Evolutionary conservation across 257 asterid genomes (phyloP), one percentile per base, ranked within the genome.

Genomic region (Solanum sitiens): DNA sequence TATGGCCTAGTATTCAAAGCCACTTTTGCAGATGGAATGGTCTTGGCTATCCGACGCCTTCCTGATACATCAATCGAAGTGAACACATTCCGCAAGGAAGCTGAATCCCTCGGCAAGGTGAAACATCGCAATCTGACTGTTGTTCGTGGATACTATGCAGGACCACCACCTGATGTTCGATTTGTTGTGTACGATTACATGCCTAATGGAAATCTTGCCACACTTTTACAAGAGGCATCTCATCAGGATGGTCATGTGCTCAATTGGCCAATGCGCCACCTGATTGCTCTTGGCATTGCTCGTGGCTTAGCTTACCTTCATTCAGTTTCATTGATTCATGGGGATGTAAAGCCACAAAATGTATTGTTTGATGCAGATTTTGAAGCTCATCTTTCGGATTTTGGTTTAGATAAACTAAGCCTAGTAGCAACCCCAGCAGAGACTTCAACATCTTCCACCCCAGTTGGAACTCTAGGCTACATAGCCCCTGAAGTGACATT

Each of bases 201-300:
- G 98, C 98, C 98, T 11, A 94, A 94, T 18, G 96, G 98, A 61
- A 94, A 93, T 87, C 95, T 94, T 0, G 94, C 94, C 7, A 93
- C 95, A 8, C 87, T 94, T 86, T 93, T 94, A 39, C 97, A 92
- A 91, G 97, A 94, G 90, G 95, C 97, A 13, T 93, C 95, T 4
- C 97, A 94, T 89, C 97, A 94, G 88, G 97, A 94, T 39, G 97
- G 97, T 23, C 97, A 94, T 83, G 95, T 94, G 21, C 93, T 94
- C 40, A 94, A 94, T 56, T 94, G 97, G 97, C 97, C 97, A 23
- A 94, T 94, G 97, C 92, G 97, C 74, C 97, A 94, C 88, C 91
- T 94, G 11, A 94, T 94, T 33, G 95, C 97, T 6, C 95, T 94
- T 50, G 97, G 97, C 70, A 92, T 93, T 70, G 95, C 94, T 25